These are phyloP conservation scores for apple (Malus domestica) DNA, from an alignment of 306 rosid genomes.

Conservation along the genomic window ASM211411v1 NC_041793.1:41504501-41505000, in stretches of 20 bases:
- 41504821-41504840: background rate
- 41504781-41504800: conserved; percentile 1
- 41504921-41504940: background rate
- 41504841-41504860: background rate
- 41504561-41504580: too few species aligned
- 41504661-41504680: too few species aligned
- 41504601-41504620: background rate
- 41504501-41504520: background rate
- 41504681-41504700: background rate
- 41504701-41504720: background rate
- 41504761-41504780: background rate
- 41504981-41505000: background rate
- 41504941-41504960: background rate
- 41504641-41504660: background rate
- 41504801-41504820: background rate
- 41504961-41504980: background rate
- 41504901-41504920: background rate
- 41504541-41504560: too few species aligned
- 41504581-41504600: too few species aligned
- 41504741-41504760: background rate
- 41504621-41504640: accelerated
- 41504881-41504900: background rate
- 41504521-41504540: background rate
- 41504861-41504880: background rate
- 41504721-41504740: background rate